These are phyloP conservation scores for Lasiodiplodia hormozganensis DNA, from an alignment of 2,329 filamentous ascomycete species.

Conservation along the genomic window DNA sequence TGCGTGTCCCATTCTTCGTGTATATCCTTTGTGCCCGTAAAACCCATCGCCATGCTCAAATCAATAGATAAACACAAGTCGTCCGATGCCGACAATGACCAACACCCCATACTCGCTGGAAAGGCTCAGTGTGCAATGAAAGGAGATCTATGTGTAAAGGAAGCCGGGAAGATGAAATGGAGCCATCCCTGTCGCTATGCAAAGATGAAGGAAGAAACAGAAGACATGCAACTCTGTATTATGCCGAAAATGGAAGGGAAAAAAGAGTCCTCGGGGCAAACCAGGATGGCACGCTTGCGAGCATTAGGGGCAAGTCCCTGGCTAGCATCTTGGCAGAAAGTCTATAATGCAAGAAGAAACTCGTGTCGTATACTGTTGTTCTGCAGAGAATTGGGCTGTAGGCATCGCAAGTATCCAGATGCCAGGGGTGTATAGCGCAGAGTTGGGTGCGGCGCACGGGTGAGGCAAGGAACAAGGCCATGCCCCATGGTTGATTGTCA, in stretches of 20 bases:
- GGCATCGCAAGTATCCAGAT: neutral
- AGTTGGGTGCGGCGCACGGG: neutral
- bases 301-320: neutral
- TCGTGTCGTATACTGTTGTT: neutral
- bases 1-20: neutral
- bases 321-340: neutral
- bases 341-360: conserved; percentile 2
- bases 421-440: neutral
- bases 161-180: neutral
- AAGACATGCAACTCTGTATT: neutral
- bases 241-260: neutral
- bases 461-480: neutral
- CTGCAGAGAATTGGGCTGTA: neutral
- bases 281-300: neutral
- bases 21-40: neutral
- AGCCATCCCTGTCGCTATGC: conserved; percentile 6
- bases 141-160: neutral
- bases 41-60: conserved; percentile 8
- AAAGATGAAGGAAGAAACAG: neutral
- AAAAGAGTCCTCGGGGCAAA: neutral
- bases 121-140: neutral
- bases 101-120: conserved; percentile 5
- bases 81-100: neutral
- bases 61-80: neutral
- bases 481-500: neutral